phyloP scores from a whole-genome alignment of 2,329 filamentous ascomycete genomes.

The Cercospora citrullina region DNA sequence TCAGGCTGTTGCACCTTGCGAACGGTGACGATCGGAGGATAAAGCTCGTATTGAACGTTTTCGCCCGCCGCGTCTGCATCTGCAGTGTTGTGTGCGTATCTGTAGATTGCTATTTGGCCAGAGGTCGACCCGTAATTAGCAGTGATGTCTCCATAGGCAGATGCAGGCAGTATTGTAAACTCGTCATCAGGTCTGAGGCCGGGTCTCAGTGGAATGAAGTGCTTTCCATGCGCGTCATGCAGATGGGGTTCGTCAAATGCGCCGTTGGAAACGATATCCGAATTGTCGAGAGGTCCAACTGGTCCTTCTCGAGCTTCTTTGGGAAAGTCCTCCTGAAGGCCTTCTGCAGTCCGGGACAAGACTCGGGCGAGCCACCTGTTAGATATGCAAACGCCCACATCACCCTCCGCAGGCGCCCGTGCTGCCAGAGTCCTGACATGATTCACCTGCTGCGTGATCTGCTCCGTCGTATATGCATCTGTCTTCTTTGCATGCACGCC shows the following conservation, averaged over 20 bases:
- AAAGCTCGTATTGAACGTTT: conserved; percentile 78
- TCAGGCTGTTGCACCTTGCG: conserved; percentile 67
- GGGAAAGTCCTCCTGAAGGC: conserved; percentile 55
- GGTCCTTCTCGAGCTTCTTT: conserved; percentile 63
- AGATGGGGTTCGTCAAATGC: conserved; percentile 33
- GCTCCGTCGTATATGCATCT: conserved; percentile 30
- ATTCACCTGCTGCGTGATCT: conserved; percentile 67
- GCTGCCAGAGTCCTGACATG: conserved; percentile 62
- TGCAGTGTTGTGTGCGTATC: conserved; percentile 76
- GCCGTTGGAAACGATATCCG: conserved; percentile 64
- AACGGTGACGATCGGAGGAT: conserved; percentile 81
- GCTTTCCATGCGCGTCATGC: conserved; percentile 26
- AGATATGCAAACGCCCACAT: conserved; percentile 76
- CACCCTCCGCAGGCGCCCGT: conserved; percentile 63
- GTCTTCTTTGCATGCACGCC: conserved; percentile 3
- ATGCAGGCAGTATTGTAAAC: conserved; percentile 73
- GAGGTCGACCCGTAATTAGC: conserved; percentile 78
- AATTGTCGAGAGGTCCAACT: conserved; percentile 83
- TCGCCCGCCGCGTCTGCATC: conserved; percentile 54
- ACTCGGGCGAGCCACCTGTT: conserved; percentile 75
- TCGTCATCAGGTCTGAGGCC: conserved; percentile 65
- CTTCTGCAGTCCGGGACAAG: conserved; percentile 62
- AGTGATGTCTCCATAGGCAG: conserved; percentile 78
- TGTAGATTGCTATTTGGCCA: conserved; percentile 64
- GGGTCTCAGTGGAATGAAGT: conserved; percentile 71